Percentiles rank a stretch among this genome's conserved stretches.
Evolutionary conservation across 129 eudicot genomes (phyloP).

Genomic region (Flaveria linearis): DNA sequence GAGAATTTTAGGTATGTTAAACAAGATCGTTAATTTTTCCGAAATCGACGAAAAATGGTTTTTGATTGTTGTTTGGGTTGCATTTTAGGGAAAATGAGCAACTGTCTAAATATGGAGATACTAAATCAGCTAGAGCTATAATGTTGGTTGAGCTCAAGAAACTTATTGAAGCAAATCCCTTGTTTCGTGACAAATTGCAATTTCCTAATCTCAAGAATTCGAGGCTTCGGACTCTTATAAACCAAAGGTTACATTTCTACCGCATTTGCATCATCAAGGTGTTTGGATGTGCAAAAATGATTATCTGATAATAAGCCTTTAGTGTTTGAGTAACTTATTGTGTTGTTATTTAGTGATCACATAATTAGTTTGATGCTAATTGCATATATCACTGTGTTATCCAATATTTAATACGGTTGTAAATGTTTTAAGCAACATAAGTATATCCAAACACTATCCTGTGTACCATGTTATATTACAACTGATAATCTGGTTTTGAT

Average conservation of each 20-base stretch:
- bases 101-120: constrained; percentile 87
- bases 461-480: not conserved
- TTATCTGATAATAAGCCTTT: not conserved
- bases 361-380: not conserved
- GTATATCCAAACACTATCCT: not conserved
- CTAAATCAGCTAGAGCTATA: constrained; percentile 88
- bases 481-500: not conserved
- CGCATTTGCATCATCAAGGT: constrained; percentile 1
- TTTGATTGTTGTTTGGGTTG: constrained; percentile 18
- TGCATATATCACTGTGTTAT: not conserved
- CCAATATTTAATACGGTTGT: not conserved
- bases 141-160: constrained; percentile 95
- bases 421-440: no score
- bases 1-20: constrained; percentile 78
- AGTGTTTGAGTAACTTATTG: not conserved
- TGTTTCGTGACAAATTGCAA: constrained; percentile 84
- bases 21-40: not conserved
- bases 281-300: not conserved
- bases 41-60: not conserved
- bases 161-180: constrained; percentile 89
- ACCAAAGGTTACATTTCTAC: constrained; percentile 63
- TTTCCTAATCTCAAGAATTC: constrained; percentile 89
- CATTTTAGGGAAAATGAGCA: constrained; percentile 81
- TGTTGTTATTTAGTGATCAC: not conserved
- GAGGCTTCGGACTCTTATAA: constrained; percentile 84